Percentiles rank a stretch among this genome's conserved stretches.
These are phyloP conservation scores for Rheum nobile DNA, from an alignment of 148 eudicot genomes.

Conservation along the genomic window DNA sequence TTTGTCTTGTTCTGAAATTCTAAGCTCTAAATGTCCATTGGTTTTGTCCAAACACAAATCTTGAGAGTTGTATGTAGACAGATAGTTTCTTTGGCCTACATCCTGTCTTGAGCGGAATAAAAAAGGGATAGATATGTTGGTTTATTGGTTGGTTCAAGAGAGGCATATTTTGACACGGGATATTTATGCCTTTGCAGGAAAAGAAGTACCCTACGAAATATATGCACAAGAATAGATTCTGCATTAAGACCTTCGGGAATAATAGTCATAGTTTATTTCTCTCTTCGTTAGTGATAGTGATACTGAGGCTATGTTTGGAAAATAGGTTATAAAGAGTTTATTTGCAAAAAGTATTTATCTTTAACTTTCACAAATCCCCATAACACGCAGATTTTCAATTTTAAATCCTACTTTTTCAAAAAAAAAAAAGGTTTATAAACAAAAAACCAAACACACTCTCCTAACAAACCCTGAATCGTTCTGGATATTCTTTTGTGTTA, in stretches of 20 bases:
- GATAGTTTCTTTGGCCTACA: background rate
- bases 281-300: background rate
- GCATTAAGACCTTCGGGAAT: background rate
- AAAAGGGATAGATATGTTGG: background rate
- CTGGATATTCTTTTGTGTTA: slow-evolving; percentile 12
- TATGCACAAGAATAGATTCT: background rate
- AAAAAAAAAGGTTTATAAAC: no score
- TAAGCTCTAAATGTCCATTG: background rate
- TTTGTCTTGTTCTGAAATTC: background rate
- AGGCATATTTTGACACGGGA: background rate
- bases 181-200: background rate
- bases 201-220: background rate
- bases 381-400: no score
- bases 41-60: background rate
- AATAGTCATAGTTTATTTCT: background rate
- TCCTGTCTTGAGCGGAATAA: background rate
- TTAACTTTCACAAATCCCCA: no score
- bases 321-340: no score
- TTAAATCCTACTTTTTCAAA: no score
- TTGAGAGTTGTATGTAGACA: background rate
- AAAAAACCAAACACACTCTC: no score
- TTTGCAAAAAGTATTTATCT: no score
- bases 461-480: no score
- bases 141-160: background rate
- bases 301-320: no score